Percentiles rank a stretch among this genome's conserved stretches.
Conservation (phyloP, 352 stramenopile genomes). For the Globisporangium emineosum region DNA sequence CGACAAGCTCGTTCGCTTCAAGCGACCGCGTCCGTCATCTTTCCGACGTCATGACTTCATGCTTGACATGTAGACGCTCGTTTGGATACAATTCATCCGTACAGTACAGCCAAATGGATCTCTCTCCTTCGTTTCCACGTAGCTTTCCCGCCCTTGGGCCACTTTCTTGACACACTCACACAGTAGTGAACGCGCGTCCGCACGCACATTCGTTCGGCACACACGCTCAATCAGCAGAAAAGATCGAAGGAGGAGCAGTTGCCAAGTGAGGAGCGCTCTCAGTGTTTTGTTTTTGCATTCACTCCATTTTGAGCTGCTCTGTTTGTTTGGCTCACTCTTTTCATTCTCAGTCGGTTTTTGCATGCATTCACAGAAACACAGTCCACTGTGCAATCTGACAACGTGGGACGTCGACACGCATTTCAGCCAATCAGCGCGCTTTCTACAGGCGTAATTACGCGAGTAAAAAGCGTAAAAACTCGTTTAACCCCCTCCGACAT, state of each 20-base stretch:
- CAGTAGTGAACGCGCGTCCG: neutral
- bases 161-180: neutral
- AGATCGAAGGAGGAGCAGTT: slow-evolving; percentile 1
- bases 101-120: neutral
- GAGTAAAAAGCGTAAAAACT: slow-evolving; percentile 28
- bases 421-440: slow-evolving; percentile 36
- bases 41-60: neutral
- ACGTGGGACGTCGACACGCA: slow-evolving; percentile 13
- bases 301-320: neutral
- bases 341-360: neutral
- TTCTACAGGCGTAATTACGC: neutral
- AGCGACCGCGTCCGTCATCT: neutral
- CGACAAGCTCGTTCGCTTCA: neutral
- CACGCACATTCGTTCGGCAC: neutral
- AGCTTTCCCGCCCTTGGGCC: neutral
- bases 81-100: neutral
- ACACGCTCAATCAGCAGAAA: neutral
- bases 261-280: neutral
- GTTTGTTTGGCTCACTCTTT: neutral
- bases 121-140: neutral
- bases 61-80: neutral
- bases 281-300: slow-evolving; percentile 12
- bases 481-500: slow-evolving; percentile 8
- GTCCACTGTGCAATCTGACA: slow-evolving; percentile 6
- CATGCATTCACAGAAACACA: slow-evolving; percentile 7